Base-by-base conservation (phyloP, 2,329 filamentous ascomycete genomes). In the Podosphaera xanthii region DNA sequence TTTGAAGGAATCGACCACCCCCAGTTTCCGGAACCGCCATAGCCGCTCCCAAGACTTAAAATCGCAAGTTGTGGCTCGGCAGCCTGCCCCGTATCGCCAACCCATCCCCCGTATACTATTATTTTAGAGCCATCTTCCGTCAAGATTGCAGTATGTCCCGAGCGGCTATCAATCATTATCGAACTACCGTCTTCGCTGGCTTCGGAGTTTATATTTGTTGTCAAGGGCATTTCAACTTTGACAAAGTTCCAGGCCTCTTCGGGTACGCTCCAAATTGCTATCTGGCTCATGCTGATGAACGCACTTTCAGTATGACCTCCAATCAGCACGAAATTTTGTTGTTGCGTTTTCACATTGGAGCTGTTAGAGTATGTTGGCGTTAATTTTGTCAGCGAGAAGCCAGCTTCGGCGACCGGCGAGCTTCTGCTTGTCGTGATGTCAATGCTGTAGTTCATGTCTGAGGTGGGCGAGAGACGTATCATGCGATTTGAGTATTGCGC, bases 211-310 rank as follows among this genome's bases (percentile, higher is more conserved):
- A 71, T 64, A 34, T 63, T 63, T 35, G 59, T 33, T 14, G 66
- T 59, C 14, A 66, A 60, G 1, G 75, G 72, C 3, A 73, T 70
- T 12, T 77, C 72, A n/a, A 90, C 80, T 0, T 77, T 75, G 34
- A 94, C 74, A 69, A 91, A 96, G 35, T 81, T 84, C 91, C 91
- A 97, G 58, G 79, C 83, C 67, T 89, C 82, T 66, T 94, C 85
- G 0, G 91, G 91, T 5, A 96, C 74, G 59, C 82, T 90, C 76
- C 90, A 95, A 1, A 96, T 74, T 0, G 89, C 91, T 0, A 91
- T 80, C 50, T 88, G 87, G 60, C 87, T 94, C 84, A 94, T 96
- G 69, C 96, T 94, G 72, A 96, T 83, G 68, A 95, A 96, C 0
- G 89, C 90, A 14, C 75, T 71, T 64, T 81, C 76, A 0, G 89